These are phyloP conservation scores for Colletotrichum simmondsii DNA, from an alignment of 2,329 filamentous ascomycete genomes.

Conservation along the genomic window DNA sequence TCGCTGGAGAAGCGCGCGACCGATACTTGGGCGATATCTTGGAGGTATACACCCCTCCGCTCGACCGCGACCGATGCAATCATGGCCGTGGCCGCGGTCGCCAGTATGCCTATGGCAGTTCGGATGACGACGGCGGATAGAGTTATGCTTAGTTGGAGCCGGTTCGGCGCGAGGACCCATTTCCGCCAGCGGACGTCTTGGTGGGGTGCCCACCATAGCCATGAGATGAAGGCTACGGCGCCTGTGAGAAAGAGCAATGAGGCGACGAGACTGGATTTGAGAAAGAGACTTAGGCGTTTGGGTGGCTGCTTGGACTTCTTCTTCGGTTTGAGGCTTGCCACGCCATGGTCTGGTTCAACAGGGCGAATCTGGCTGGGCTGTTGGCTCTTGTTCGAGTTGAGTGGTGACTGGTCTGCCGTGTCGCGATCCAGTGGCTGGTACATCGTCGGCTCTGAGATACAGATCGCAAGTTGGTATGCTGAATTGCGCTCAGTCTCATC, in stretches of 20 bases:
- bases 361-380: not conserved
- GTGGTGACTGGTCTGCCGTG: not conserved
- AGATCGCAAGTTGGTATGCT: too few species aligned
- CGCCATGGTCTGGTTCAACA: not conserved
- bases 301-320: rapidly evolving
- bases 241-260: not conserved
- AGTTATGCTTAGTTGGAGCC: not conserved
- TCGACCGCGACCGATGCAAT: slow-evolving; percentile 11
- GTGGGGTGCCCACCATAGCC: not conserved
- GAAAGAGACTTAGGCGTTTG: not conserved
- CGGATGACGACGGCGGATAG: not conserved
- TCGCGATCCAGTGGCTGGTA: not conserved
- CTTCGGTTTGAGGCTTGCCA: not conserved
- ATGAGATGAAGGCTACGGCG: not conserved
- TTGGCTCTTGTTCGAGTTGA: not conserved
- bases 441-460: not conserved
- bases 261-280: slow-evolving; percentile 1
- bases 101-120: not conserved
- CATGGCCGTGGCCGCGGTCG: slow-evolving; percentile 11
- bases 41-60: not conserved
- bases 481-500: too few species aligned
- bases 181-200: not conserved
- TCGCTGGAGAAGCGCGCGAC: not conserved
- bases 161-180: not conserved
- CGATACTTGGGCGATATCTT: not conserved